Evolutionary conservation across 495 filamentous ascomycete genomes (phyloP), one percentile per base, ranked within the genome.

Genomic region (Extremus antarcticus): DNA sequence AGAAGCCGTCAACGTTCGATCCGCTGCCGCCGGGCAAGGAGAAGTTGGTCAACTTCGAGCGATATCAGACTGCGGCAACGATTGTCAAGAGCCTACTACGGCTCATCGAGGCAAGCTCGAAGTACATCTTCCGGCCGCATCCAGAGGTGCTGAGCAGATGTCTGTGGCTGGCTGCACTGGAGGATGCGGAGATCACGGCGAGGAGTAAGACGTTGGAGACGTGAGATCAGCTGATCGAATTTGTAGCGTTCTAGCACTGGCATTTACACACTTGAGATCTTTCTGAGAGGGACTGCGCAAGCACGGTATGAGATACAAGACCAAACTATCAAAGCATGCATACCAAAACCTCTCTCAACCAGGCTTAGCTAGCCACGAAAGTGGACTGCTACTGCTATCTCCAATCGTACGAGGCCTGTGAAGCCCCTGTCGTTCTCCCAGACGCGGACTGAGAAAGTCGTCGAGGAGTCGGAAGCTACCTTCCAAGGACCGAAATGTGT

Each of bases 41-140:
- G 58, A 80, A 87, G 24, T 71, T 99, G 48, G 81, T 97, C 56
- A 99, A 99, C 66, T 97, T 97, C 66, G 94, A 97, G 70, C 82
- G 90, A 53, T 91, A 90, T 65, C 86, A 91, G 24, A 89, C 86
- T 17, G 82, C 89, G 23, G 94, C 94, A 1, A 78, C 79, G n/a
- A 88, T 97, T 55, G 87, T 97, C 55, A 97, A 99, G 75, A 91
- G 82, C 61, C 74, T 99, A 46, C 77, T 96, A 48, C 79, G 91
- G 24, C 71, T 96, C 29, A 83, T 97, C 32, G 92, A 98, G 64
- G 86, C 88, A n/a, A 95, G 89, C 68, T 84, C 83, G 23, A 84
- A 89, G 55, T 97, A 97, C 63, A 74, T 75, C 10, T 92, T 95
- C 59, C 78, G 87, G 62, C 83, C 89, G 8, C 83, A 95, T 43